These are phyloP conservation scores for Globisporangium megalacanthum DNA, from an alignment of 352 stramenopile species.

Conservation along the genomic window DNA sequence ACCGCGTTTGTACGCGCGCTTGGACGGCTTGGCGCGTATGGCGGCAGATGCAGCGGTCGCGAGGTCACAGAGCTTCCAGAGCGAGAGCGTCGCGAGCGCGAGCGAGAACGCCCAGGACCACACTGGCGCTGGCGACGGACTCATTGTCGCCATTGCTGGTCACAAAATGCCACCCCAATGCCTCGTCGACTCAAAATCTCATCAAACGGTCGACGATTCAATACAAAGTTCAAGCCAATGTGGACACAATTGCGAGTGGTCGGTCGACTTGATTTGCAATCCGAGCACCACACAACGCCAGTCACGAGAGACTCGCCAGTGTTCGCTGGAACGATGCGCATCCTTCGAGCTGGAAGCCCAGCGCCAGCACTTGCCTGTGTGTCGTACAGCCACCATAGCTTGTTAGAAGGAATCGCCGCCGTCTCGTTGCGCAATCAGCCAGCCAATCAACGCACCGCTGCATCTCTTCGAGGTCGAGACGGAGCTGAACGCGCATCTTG, in stretches of 20 bases:
- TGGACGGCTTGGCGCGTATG: constrained; percentile 19
- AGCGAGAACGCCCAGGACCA: constrained; percentile 53
- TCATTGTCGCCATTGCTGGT: neutral
- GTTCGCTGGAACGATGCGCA: constrained; percentile 26
- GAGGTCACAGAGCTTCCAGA: constrained; percentile 69
- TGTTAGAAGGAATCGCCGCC: neutral
- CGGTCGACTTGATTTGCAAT: too few relatives aligned
- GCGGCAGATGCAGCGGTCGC: constrained; percentile 7
- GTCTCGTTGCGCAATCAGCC: neutral
- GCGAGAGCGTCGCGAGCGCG: constrained; percentile 54
- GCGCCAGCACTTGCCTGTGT: constrained; percentile 38
- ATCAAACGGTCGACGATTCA: constrained; percentile 9
- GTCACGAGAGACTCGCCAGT: constrained; percentile 13
- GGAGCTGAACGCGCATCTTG: constrained; percentile 81
- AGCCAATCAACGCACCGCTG: constrained; percentile 37
- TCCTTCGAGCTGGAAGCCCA: constrained; percentile 38
- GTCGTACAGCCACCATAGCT: neutral
- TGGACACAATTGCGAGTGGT: neutral
- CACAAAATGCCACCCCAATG: constrained; percentile 10
- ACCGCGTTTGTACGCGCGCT: constrained; percentile 24
- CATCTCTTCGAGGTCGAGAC: constrained; percentile 72
- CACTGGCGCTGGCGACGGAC: constrained; percentile 23
- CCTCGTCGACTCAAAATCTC: neutral
- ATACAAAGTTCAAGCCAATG: neutral
- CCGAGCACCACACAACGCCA: neutral